A percentile compares a stretch with the other conserved stretches of the same genome.
These are phyloP conservation scores for Pseudozyma thailandica DNA, from an alignment of 1,284 basidiomycete species.

Conservation along the genomic window DNA sequence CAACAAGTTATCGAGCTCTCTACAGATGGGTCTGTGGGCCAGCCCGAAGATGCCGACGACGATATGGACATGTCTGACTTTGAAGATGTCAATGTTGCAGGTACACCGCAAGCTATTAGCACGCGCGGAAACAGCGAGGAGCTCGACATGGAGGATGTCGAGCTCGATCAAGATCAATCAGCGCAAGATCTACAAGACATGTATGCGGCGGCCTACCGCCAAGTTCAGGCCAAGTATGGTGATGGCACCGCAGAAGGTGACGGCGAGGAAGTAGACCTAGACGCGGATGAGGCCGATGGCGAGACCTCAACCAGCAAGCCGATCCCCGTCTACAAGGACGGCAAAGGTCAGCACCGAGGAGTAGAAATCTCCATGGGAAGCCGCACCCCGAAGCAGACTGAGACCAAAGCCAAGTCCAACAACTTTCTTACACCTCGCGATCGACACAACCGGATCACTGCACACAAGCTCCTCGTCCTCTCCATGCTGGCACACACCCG, in stretches of 20 bases:
- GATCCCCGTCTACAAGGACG: slow-evolving; percentile 55
- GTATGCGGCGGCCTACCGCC: slow-evolving; percentile 52
- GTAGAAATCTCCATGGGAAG: slow-evolving; percentile 48
- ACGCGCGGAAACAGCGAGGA: slow-evolving; percentile 23
- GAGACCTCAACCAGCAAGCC: slow-evolving; percentile 8
- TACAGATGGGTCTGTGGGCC: slow-evolving; percentile 25
- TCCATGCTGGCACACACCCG: slow-evolving; percentile 80
- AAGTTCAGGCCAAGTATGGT: slow-evolving; percentile 27
- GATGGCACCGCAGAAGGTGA: slow-evolving; percentile 16
- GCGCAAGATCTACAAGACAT: slow-evolving; percentile 39
- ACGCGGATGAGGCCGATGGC: slow-evolving; percentile 15
- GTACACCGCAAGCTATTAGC: slow-evolving; percentile 2
- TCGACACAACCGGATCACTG: slow-evolving; percentile 56
- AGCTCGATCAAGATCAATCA: slow-evolving; percentile 35
- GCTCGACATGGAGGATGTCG: slow-evolving; percentile 59
- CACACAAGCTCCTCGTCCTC: slow-evolving; percentile 69
- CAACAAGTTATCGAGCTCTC: slow-evolving; percentile 22
- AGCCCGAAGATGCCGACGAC: slow-evolving; percentile 14
- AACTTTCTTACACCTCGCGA: slow-evolving; percentile 62
- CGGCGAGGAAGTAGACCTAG: slow-evolving; percentile 20
- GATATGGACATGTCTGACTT: slow-evolving; percentile 49
- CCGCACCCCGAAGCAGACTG: slow-evolving; percentile 20
- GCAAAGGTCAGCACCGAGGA: slow-evolving; percentile 52
- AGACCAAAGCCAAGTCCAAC: slow-evolving; percentile 43
- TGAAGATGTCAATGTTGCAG: slow-evolving; percentile 50